Percentiles rank a stretch among this genome's conserved stretches.
These are phyloP conservation scores for Aphanomyces invadans DNA, from an alignment of 352 stramenopile species.

Conservation along the genomic window DNA sequence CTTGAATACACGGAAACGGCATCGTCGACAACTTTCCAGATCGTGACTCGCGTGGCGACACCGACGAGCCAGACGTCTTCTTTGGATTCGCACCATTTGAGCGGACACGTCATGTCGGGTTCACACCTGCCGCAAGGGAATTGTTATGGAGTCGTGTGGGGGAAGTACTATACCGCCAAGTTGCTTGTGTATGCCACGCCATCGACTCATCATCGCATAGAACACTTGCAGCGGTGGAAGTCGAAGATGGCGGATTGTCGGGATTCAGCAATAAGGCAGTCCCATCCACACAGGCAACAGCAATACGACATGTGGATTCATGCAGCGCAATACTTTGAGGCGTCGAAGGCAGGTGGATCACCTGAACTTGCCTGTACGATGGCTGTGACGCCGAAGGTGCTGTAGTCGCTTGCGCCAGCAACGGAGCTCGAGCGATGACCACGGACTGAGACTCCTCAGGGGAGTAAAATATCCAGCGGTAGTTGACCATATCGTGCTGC, in stretches of 20 bases:
- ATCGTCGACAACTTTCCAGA: conserved; percentile 80
- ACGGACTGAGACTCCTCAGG: conserved; percentile 5
- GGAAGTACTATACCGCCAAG: conserved; percentile 10
- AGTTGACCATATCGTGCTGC: conserved; percentile 9
- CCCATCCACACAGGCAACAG: conserved; percentile 20
- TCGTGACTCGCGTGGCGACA: conserved; percentile 56
- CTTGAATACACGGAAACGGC: conserved; percentile 71
- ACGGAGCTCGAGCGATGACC: conserved; percentile 7
- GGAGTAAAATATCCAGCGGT: conserved; percentile 19
- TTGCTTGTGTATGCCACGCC: conserved; percentile 9
- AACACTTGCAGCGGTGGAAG: not conserved
- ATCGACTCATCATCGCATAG: not conserved
- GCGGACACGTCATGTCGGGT: conserved; percentile 5
- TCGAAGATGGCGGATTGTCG: not conserved
- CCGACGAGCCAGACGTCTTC: conserved; percentile 61
- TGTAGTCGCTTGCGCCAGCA: not conserved
- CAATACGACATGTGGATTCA: conserved; percentile 2
- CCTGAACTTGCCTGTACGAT: conserved; percentile 4
- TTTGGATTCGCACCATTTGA: conserved; percentile 27
- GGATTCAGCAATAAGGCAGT: conserved; percentile 1
- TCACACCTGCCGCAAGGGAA: conserved; percentile 1
- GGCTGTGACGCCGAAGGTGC: too few species aligned
- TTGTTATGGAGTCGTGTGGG: not conserved
- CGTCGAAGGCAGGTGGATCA: not conserved
- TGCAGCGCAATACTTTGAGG: conserved; percentile 24